Evolutionary conservation across 371 early-diverging fungal genomes (phyloP).

Genomic region (Funneliformis caledonium): DNA sequence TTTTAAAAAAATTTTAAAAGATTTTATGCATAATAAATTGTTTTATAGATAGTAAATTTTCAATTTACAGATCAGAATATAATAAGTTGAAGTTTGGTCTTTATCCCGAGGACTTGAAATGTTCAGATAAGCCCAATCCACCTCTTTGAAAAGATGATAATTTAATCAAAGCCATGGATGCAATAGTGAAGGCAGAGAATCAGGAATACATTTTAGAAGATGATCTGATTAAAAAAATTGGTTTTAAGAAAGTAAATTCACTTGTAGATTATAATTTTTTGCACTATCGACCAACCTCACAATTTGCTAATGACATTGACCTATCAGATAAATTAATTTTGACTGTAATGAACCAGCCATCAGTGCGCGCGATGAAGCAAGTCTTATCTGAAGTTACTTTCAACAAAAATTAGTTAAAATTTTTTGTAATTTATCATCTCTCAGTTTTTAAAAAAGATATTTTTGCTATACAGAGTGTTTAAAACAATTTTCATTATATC

Average conservation of each 20-base stretch:
- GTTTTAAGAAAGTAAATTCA: constrained; percentile 19
- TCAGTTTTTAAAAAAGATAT: too few relatives aligned
- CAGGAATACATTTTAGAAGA: background rate
- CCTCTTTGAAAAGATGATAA: background rate
- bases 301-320: too few relatives aligned
- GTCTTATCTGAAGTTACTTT: too few relatives aligned
- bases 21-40: too few relatives aligned
- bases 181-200: constrained; percentile 21
- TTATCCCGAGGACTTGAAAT: background rate
- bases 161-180: constrained; percentile 34
- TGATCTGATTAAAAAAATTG: constrained; percentile 5
- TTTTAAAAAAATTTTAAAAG: background rate
- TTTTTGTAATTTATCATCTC: too few relatives aligned
- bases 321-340: too few relatives aligned
- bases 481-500: too few relatives aligned
- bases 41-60: background rate
- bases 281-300: constrained; percentile 24
- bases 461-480: too few relatives aligned
- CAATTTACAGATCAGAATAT: constrained; percentile 18
- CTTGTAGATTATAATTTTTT: constrained; percentile 32
- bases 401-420: background rate
- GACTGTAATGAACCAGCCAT: too few relatives aligned
- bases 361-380: too few relatives aligned
- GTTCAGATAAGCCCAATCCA: constrained; percentile 10
- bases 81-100: background rate